Evolutionary conservation across 1,139 yeast species (phyloP).

Genomic region (Protomyces gravidus): DNA sequence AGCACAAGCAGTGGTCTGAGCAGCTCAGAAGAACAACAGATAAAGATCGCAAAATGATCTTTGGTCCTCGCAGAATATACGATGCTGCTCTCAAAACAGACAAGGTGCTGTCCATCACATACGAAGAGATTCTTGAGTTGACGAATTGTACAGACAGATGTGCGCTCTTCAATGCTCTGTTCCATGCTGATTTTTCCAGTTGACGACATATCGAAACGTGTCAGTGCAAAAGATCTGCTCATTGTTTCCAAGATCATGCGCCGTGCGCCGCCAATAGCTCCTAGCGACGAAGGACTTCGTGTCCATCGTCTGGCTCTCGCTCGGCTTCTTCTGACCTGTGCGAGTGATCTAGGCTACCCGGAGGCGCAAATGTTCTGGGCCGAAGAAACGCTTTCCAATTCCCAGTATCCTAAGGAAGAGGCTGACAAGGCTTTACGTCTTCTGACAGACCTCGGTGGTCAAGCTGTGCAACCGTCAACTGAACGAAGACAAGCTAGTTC

Average conservation of each 20-base stretch:
- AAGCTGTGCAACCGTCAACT: neutral
- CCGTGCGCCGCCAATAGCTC: conserved; percentile 1
- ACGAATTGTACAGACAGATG: neutral
- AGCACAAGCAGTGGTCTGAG: too few species aligned
- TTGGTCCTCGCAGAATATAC: conserved; percentile 19
- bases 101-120: conserved; percentile 5
- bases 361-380: conserved; percentile 12
- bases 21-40: too few species aligned
- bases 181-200: too few species aligned
- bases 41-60: too few species aligned
- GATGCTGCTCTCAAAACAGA: conserved; percentile 11
- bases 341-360: conserved; percentile 3
- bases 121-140: neutral
- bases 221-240: conserved; percentile 3
- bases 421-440: conserved; percentile 3
- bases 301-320: neutral
- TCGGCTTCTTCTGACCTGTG: neutral
- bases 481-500: neutral
- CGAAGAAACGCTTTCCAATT: conserved; percentile 10
- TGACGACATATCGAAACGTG: too few species aligned
- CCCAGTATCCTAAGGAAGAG: neutral
- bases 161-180: too few species aligned
- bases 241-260: conserved; percentile 22
- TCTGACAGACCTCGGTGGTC: conserved; percentile 6
- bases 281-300: neutral